Evolutionary conservation across 2,329 filamentous ascomycete species (phyloP), one percentile per base, ranked within the genome.

Genomic region (Penicillium crustosum): DNA sequence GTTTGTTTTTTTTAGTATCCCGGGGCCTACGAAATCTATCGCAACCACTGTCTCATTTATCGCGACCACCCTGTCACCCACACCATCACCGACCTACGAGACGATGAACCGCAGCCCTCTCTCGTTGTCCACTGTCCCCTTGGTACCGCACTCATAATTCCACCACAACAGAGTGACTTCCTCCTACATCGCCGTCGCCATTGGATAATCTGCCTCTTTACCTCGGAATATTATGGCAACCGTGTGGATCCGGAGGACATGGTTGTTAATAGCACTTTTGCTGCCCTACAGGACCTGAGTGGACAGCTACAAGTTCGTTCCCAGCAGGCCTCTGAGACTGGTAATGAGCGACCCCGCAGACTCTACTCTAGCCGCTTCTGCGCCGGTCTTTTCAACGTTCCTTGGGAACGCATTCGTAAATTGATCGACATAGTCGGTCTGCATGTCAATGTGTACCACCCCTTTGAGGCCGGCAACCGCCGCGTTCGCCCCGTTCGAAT

Each of bases 201-300:
- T 55, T 87, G 81, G 78, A 78, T 87, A 27, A 80, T 82, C 0
- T 87, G 84, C 61, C 69, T 87, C 0, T 86, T 86, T 61, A 87
- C 84, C 0, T 84, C 82, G 2, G 66, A 70, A 3, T 70, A 71
- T 2, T 82, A 78, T 57, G 84, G 84, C 42, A 68, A 59, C 6
- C 79, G 75, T 27, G 65, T 69, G 31, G 71, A 68, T 55, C 58
- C 73, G 0, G 72, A 74, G 1, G 66, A 70, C 0, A 63, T 68
- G 15, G 85, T 87, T 38, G 52, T 86, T 12, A 63, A 63, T 4
- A 79, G 81, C 29, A 86, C 84, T 0, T 67, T 63, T 17, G 66
- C 70, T 3, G 81, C 84, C 1, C 71, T 87, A 59, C 64, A 68
- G 49, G 76, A 83, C 68, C 64, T 86, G 64, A 69, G 82, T 39